Conservation (phyloP, 163 green algal species). For the Scenedesmus sp. region DNA sequence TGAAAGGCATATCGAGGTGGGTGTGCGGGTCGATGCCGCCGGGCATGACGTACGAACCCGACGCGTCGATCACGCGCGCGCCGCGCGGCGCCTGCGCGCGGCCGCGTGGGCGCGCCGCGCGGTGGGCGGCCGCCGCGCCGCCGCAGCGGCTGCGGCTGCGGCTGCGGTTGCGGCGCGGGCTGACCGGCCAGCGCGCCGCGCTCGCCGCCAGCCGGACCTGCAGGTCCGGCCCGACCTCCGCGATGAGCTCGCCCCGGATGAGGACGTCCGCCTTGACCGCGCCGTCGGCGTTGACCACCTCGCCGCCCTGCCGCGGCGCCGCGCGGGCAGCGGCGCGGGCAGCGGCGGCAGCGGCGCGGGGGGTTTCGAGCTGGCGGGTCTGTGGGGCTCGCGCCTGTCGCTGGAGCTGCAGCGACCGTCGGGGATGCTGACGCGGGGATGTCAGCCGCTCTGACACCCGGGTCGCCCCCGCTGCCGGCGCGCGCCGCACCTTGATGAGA, state of each 20-base stretch:
- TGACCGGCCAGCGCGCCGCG: too few species aligned
- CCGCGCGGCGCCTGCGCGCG: constrained; percentile 50
- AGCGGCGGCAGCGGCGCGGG: not conserved
- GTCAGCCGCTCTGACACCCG: too few species aligned
- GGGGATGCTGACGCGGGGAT: too few species aligned
- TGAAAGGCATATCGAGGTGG: constrained; percentile 96
- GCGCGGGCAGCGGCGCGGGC: not conserved
- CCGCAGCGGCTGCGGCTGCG: not conserved
- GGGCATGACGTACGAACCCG: constrained; percentile 89
- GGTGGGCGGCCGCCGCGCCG: not conserved
- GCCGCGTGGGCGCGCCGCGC: not conserved
- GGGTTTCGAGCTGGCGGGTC: too few species aligned
- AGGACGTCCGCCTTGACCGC: constrained; percentile 82
- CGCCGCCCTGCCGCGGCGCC: constrained; percentile 74
- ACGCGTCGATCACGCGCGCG: constrained; percentile 79
- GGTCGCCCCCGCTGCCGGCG: too few species aligned
- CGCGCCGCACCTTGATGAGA: too few species aligned
- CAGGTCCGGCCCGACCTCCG: constrained; percentile 65
- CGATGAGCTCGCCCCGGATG: constrained; percentile 77
- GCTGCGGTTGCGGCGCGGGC: too few species aligned
- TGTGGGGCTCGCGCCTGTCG: too few species aligned
- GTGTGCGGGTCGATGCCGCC: constrained; percentile 98
- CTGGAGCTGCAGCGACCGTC: too few species aligned
- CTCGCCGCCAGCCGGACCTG: constrained; percentile 49
- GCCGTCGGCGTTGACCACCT: constrained; percentile 89